Percentiles rank a stretch among this genome's conserved stretches.
Evolutionary conservation across 495 filamentous ascomycete species (phyloP).

Genomic region (Penicillium fimorum): DNA sequence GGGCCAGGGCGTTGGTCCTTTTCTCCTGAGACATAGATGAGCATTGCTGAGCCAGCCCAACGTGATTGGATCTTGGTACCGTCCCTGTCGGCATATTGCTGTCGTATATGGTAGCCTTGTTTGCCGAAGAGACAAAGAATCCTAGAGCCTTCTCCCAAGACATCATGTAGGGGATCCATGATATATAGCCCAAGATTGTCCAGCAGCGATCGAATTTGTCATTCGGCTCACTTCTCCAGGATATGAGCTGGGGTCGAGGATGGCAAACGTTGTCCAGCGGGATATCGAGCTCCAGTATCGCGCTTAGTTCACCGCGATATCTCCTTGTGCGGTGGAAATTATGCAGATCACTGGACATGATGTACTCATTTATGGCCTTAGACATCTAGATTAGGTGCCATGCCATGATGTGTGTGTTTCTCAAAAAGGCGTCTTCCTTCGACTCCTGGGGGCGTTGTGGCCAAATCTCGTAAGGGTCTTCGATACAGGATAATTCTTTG

Average conservation of each 20-base stretch:
- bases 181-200: not conserved
- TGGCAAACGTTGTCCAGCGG: not conserved
- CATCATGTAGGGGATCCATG: not conserved
- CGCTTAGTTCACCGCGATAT: not conserved
- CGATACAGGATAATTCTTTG: not conserved
- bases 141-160: not conserved
- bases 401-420: not conserved
- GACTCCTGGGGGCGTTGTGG: not conserved
- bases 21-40: not conserved
- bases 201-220: not conserved
- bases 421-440: not conserved
- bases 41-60: not conserved
- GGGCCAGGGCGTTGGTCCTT: not conserved
- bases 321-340: not conserved
- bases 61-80: not conserved
- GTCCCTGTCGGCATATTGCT: too few species aligned
- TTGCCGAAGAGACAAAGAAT: not conserved
- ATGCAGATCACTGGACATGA: not conserved
- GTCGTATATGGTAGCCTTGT: not conserved
- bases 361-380: not conserved
- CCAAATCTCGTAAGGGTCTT: not conserved
- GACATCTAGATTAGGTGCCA: conserved; percentile 1
- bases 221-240: not conserved
- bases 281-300: not conserved
- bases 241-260: not conserved